Base-by-base conservation (phyloP, 768 basidiomycete genomes). In the Lentinula raphanica region DNA sequence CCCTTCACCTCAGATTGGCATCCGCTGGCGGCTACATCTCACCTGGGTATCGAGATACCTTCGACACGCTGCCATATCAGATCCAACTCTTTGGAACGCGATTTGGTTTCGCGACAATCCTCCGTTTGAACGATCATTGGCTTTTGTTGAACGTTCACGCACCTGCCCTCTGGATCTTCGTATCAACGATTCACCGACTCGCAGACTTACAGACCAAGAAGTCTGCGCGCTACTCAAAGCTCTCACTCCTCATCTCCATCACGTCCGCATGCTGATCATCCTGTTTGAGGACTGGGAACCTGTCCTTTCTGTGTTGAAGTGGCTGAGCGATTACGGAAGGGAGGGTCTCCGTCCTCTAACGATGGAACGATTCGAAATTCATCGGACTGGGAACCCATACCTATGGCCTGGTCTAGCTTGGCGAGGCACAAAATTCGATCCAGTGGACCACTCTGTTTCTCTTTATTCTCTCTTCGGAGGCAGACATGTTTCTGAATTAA, bases 341-440 rank as follows among this genome's bases (percentile, higher is more conserved):
- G 59, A 68, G 11, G 69, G 72, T 3, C 59, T 64, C 32, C 40
- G 27, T 69, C 76, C 17, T 19, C 73, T 80, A 60, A 72, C 69
- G 39, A 66, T 91, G n/a, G 77, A 85, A 61, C 81, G 81, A 28
- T 71, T 90, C 61, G 87, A 89, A 68, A 68, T 91, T 28, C 86
- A 87, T 68, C 82, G 86, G 31, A 71, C 73, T 13, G 83, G 82
- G 4, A 59, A 68, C 28, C 77, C 79, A 38, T 79, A 76, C 58
- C 60, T 76, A 17, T 79, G 79, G 71, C 63, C 75, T 23, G 81
- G 79, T 9, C 68, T 69, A 6, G 23, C 13, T 19, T 42, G 27
- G 1, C 12, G 25, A n/a, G 49, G 54, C 3, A 50, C 63, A 11
- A 77, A 69, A 11, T 79, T 74, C 63, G 66, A 74, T 42, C 70